These are phyloP conservation scores for Phymatotrichopsis omnivora DNA, from an alignment of 2,329 filamentous ascomycete species.

Conservation along the genomic window DNA sequence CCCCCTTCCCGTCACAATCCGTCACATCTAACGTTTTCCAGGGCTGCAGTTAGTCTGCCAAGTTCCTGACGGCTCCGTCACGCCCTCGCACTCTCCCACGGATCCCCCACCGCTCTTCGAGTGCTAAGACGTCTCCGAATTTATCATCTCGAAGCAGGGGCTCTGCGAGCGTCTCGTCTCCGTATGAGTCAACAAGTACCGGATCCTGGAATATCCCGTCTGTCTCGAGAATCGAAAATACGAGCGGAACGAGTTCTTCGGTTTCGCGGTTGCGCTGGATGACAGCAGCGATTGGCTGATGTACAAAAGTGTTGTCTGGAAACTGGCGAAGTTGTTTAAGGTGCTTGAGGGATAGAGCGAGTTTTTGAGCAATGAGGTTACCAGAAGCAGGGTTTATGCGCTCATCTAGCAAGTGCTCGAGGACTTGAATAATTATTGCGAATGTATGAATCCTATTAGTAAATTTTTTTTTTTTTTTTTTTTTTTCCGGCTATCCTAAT, in stretches of 20 bases:
- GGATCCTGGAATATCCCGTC: slow-evolving; percentile 80
- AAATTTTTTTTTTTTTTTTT: slow-evolving; percentile 33
- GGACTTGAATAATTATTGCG: slow-evolving; percentile 90
- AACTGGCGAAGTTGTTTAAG: slow-evolving; percentile 73
- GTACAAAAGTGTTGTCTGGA: slow-evolving; percentile 74
- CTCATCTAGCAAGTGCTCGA: slow-evolving; percentile 69
- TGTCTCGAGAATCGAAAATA: slow-evolving; percentile 76
- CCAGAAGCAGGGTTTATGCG: slow-evolving; percentile 53
- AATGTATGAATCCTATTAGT: slow-evolving; percentile 97
- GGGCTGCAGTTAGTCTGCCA: slow-evolving; percentile 54
- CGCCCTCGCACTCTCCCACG: slow-evolving; percentile 35
- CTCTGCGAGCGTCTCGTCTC: slow-evolving; percentile 87
- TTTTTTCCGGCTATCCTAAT: not conserved
- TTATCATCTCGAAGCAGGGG: slow-evolving; percentile 86
- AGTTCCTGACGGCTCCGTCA: slow-evolving; percentile 51
- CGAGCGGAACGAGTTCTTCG: slow-evolving; percentile 91
- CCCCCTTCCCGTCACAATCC: not conserved
- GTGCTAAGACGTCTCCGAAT: slow-evolving; percentile 77
- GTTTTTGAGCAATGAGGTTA: slow-evolving; percentile 56
- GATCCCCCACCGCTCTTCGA: slow-evolving; percentile 56
- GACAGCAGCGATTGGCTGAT: slow-evolving; percentile 56
- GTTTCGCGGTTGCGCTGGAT: slow-evolving; percentile 77
- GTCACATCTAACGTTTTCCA: slow-evolving; percentile 31
- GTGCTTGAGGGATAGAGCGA: slow-evolving; percentile 85
- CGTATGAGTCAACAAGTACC: slow-evolving; percentile 61